Evolutionary conservation across 1,284 basidiomycete genomes (phyloP), one percentile per base, ranked within the genome.

Genomic region (Tremellales sp.): DNA sequence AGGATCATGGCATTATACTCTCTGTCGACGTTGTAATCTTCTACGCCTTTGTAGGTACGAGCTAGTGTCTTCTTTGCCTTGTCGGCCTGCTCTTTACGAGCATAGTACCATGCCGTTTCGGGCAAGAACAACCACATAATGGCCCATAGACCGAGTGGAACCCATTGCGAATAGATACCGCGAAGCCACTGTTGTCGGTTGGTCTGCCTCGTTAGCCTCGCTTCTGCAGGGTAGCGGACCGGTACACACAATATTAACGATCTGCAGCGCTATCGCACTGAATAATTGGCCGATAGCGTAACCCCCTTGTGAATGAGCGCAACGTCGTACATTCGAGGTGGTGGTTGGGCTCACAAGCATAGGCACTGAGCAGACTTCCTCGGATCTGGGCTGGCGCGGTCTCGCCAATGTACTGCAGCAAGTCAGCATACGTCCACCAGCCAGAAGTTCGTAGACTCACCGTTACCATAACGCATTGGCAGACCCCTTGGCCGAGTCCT

Each of bases 331-430:
- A n/a, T n/a, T n/a, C n/a, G n/a, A n/a, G n/a, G n/a, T n/a, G n/a
- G n/a, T n/a, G n/a, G n/a, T n/a, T n/a, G 8, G 29, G 15, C 29
- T 31, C 29, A 31, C 29, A 31, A 8, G 29, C 29, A 17, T 39
- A 39, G 17, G 36, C 36, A 8, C 8, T 17, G 19, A 39, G 7
- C 8, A 39, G 17, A 10, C 10, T 10, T 21, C 36, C 36, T 39
- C 60, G 58, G 64, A 23, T 54, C 35, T 21, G 55, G 54, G 45
- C 57, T 59, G 43, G 53, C 56, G 36, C 12, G 59, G 55, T 31
- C 58, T 37, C 3, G 64, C 45, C 39, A 53, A 57, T 17, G 62
- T 63, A 39, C 64, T 45, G 19, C 56, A 57, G 10, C 61, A 52
- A 3, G 59, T 44, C 0, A 63, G 62, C 7, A 57, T 52, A 15